Evolutionary conservation across 192 early-diverging fungal genomes (phyloP).

Genomic region (Backusella australiensis): DNA sequence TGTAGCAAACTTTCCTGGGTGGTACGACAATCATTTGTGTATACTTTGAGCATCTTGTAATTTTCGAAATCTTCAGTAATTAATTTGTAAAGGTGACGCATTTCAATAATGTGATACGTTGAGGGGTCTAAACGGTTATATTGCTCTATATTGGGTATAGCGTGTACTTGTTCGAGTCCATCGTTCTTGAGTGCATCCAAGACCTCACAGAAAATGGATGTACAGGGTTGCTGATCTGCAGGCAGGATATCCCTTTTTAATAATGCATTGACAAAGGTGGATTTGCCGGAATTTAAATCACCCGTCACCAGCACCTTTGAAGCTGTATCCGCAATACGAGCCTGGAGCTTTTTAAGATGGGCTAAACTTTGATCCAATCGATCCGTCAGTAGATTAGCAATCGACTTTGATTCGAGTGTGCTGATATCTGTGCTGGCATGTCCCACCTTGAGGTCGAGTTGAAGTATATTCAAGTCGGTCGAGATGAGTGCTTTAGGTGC

Average conservation of each 20-base stretch:
- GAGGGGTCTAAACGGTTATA: conserved; percentile 72
- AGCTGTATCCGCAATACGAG: conserved; percentile 84
- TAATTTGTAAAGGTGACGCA: conserved; percentile 74
- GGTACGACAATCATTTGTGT: conserved; percentile 68
- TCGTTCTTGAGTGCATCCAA: conserved; percentile 89
- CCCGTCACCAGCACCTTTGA: conserved; percentile 96
- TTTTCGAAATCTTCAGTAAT: conserved; percentile 83
- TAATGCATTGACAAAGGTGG: conserved; percentile 95
- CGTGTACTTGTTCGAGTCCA: conserved; percentile 91
- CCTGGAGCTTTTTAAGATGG: conserved; percentile 81
- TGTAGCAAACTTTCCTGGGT: conserved; percentile 76
- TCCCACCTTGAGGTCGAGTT: conserved; percentile 67
- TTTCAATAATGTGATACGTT: conserved; percentile 70
- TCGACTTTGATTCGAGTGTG: conserved; percentile 66
- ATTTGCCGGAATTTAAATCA: conserved; percentile 97
- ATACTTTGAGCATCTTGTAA: conserved; percentile 92
- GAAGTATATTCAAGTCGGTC: conserved; percentile 57
- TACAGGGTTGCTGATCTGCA: conserved; percentile 97
- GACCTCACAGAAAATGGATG: conserved; percentile 94
- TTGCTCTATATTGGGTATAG: conserved; percentile 61
- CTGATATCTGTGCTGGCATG: conserved; percentile 60
- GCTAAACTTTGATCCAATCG: conserved; percentile 62
- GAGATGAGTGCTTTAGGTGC: background rate
- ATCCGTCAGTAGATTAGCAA: conserved; percentile 70
- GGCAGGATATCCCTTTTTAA: conserved; percentile 89